phyloP scores from a whole-genome alignment of 1,139 yeast species.

The Suzukiozyma palmioleophila region DNA sequence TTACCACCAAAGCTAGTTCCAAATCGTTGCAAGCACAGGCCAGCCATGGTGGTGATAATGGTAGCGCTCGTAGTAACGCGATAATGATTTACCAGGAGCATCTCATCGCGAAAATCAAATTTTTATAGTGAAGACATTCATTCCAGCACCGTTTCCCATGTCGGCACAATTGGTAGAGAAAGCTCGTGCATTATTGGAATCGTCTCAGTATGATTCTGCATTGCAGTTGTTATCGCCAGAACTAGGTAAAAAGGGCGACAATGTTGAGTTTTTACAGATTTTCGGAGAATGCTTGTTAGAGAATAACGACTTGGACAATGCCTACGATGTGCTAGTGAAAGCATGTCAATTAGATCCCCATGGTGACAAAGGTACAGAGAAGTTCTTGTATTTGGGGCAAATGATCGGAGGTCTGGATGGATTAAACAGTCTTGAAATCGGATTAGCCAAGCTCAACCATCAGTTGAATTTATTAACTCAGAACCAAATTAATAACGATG shows the following conservation, averaged over 20 bases:
- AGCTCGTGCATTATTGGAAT: constrained; percentile 30
- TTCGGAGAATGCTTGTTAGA: constrained; percentile 80
- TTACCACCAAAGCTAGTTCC: background rate
- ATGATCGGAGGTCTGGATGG: constrained; percentile 83
- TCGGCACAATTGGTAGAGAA: constrained; percentile 14
- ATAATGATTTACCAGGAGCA: background rate
- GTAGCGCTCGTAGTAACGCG: background rate
- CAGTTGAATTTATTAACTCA: constrained; percentile 26
- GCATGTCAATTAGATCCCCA: constrained; percentile 69
- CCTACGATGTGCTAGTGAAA: constrained; percentile 57
- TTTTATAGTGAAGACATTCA: background rate
- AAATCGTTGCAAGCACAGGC: background rate
- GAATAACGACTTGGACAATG: constrained; percentile 70
- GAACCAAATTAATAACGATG: constrained; percentile 20
- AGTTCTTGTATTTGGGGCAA: constrained; percentile 88
- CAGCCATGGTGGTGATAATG: background rate
- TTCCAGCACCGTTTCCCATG: background rate
- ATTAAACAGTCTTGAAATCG: constrained; percentile 57
- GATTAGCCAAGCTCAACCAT: constrained; percentile 48
- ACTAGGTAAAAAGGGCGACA: constrained; percentile 21
- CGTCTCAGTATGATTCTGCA: constrained; percentile 40
- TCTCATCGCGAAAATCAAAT: background rate
- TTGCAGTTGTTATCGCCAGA: constrained; percentile 30
- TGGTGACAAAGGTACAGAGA: constrained; percentile 65
- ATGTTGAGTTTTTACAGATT: constrained; percentile 32